Conservation (phyloP, 306 rosid genomes). For the Cercis canadensis region DNA sequence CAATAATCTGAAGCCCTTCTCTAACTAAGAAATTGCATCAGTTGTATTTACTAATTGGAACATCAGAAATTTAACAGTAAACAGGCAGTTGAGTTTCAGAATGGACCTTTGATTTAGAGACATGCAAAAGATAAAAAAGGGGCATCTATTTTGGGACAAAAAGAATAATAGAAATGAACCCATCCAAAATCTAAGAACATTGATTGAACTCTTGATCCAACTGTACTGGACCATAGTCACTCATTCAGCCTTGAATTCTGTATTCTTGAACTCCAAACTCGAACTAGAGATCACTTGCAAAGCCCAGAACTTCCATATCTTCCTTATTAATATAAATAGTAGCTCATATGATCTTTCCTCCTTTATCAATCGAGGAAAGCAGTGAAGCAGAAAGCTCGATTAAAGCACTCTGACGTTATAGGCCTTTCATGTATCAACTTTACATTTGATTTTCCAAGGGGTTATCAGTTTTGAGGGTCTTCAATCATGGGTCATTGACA, state of each 20-base stretch:
- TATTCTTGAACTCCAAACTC: neutral
- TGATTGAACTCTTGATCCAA: neutral
- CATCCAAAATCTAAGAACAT: slow-evolving; percentile 1
- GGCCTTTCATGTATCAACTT: slow-evolving; percentile 6
- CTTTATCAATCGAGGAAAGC: neutral
- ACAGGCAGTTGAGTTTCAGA: too few relatives aligned
- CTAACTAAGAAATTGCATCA: too few relatives aligned
- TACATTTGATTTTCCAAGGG: neutral
- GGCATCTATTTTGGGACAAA: too few relatives aligned
- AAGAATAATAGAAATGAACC: neutral
- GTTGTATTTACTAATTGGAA: too few relatives aligned
- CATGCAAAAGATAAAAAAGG: too few relatives aligned
- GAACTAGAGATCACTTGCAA: neutral
- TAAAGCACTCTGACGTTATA: neutral
- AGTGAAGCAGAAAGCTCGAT: neutral
- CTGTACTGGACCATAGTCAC: neutral
- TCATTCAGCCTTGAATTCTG: slow-evolving; percentile 7
- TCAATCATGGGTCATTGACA: neutral
- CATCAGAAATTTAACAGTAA: too few relatives aligned
- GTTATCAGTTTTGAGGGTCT: neutral
- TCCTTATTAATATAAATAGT: neutral
- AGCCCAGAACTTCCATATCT: neutral
- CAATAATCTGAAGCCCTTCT: too few relatives aligned
- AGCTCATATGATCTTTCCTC: neutral
- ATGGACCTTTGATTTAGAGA: too few relatives aligned